Percentiles rank a stretch among this genome's conserved stretches.
phyloP scores from a whole-genome alignment of 2,329 filamentous ascomycete species.

The Fusarium sp. region DNA sequence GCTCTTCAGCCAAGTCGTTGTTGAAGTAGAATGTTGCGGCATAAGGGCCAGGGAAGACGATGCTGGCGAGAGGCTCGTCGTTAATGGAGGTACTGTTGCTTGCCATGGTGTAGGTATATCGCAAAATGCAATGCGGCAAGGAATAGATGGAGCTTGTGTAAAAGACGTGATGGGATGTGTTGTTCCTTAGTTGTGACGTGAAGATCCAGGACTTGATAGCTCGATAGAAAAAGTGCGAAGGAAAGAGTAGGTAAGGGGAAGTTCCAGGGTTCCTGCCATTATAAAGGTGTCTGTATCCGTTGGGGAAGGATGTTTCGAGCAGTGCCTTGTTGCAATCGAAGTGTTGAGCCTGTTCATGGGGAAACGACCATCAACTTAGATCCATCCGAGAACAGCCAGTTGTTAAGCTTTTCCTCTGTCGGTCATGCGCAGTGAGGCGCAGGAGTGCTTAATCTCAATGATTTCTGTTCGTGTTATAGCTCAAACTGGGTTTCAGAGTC shows the following conservation, averaged over 20 bases:
- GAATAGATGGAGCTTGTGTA: background rate
- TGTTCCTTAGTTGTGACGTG: background rate
- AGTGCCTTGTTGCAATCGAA: background rate
- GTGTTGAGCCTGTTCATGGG: background rate
- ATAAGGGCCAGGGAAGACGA: slow-evolving; percentile 10
- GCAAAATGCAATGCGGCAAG: background rate
- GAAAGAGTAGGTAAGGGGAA: background rate
- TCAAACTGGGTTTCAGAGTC: background rate
- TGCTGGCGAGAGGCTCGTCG: background rate
- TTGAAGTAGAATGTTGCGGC: slow-evolving; percentile 15
- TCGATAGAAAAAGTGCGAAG: background rate
- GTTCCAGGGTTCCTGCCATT: background rate
- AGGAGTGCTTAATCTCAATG: background rate
- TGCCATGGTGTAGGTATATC: background rate
- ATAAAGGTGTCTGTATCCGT: background rate
- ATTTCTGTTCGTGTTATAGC: background rate
- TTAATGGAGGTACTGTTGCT: background rate
- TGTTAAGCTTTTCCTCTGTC: background rate
- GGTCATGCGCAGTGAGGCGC: background rate
- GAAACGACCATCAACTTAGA: background rate
- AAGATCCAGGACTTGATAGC: background rate
- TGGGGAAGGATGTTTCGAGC: background rate
- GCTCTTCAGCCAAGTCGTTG: slow-evolving; percentile 9
- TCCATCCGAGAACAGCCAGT: background rate
- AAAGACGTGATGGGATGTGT: background rate